Evolutionary conservation across 1,284 basidiomycete genomes (phyloP).

Genomic region (Pyrrhoderma lamaoense): DNA sequence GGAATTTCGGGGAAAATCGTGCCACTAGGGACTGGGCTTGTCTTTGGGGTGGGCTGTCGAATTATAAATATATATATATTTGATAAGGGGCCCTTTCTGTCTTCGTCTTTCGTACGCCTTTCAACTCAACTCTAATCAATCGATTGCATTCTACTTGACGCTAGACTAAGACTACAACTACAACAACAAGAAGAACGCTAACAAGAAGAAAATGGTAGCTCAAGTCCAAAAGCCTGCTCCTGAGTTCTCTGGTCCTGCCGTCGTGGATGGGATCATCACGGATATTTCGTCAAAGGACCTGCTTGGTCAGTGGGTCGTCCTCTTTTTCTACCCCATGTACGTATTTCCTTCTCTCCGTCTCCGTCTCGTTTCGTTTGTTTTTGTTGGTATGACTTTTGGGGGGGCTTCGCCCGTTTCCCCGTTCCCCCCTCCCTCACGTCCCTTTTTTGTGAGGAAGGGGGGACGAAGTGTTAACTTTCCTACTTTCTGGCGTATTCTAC

Average conservation of each 20-base stretch:
- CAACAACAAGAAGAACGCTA: too few relatives aligned
- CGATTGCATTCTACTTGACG: background rate
- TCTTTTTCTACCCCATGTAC: constrained; percentile 78
- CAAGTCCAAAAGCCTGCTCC: constrained; percentile 74
- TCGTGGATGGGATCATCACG: constrained; percentile 70
- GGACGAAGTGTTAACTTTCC: background rate
- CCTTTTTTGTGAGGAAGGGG: too few relatives aligned
- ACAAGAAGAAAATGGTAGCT: constrained; percentile 55
- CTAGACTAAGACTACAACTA: too few relatives aligned
- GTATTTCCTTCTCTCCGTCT: constrained; percentile 26
- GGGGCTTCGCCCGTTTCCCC: too few relatives aligned
- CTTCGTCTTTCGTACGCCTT: too few relatives aligned
- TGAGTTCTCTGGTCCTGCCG: constrained; percentile 66
- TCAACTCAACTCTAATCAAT: background rate
- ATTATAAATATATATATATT: too few relatives aligned
- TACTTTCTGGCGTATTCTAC: constrained; percentile 5
- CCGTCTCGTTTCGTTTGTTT: constrained; percentile 1
- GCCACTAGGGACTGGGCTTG: too few relatives aligned
- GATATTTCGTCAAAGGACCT: constrained; percentile 68
- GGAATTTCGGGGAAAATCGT: too few relatives aligned
- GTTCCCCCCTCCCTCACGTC: too few relatives aligned
- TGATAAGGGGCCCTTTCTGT: too few relatives aligned
- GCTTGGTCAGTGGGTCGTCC: constrained; percentile 73
- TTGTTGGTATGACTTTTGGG: too few relatives aligned
- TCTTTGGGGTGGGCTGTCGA: too few relatives aligned